phyloP scores from a whole-genome alignment of 495 filamentous ascomycete species.

The Aspergillus ostianus region DNA sequence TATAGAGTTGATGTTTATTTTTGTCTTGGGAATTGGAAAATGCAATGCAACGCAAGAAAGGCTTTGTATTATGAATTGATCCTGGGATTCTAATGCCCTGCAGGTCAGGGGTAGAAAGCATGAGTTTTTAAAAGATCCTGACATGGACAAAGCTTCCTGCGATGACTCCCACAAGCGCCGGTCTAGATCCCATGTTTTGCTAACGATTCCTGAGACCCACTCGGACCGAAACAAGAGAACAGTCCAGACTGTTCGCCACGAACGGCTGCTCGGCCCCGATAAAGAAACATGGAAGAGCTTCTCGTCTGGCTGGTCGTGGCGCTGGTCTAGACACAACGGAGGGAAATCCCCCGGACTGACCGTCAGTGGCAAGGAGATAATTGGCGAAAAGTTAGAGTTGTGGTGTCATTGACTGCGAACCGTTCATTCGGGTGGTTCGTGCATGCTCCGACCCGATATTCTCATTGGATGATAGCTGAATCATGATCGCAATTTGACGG shows the following conservation, averaged over 20 bases:
- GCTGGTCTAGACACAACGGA: background rate
- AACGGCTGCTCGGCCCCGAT: background rate
- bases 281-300: background rate
- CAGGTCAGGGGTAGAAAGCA: background rate
- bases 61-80: background rate
- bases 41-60: conserved; percentile 1
- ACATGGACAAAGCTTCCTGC: background rate
- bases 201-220: background rate
- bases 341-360: too few species aligned
- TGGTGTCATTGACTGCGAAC: background rate
- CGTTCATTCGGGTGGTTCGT: background rate
- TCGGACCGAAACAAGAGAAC: background rate
- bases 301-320: background rate
- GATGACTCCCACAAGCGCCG: background rate
- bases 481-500: background rate
- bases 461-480: background rate
- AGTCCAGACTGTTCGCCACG: background rate
- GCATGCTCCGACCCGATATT: background rate
- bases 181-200: background rate
- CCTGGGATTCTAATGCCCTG: background rate
- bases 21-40: background rate
- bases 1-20: background rate
- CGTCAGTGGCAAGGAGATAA: background rate
- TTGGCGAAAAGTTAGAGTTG: background rate
- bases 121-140: background rate